Evolutionary conservation across 495 filamentous ascomycete species (phyloP).

Genomic region (Annulohypoxylon nitens): DNA sequence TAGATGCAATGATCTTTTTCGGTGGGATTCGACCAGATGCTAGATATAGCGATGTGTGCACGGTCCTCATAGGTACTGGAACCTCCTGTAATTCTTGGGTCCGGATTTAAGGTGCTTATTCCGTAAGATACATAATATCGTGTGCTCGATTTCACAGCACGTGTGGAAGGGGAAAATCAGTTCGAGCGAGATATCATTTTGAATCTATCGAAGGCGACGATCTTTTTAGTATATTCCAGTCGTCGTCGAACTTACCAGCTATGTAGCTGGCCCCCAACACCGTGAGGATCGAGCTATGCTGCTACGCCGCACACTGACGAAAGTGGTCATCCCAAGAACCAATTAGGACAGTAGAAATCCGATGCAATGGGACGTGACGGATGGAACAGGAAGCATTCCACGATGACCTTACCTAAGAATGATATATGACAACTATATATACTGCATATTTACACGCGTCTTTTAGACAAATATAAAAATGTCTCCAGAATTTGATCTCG

Average conservation of each 20-base stretch:
- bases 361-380: conserved; percentile 12
- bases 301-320: conserved; percentile 23
- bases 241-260: not conserved
- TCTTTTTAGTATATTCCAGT: conserved; percentile 5
- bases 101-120: conserved; percentile 8
- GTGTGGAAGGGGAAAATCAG: conserved; percentile 11
- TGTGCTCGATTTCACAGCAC: conserved; percentile 12
- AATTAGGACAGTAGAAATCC: conserved; percentile 15
- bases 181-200: conserved; percentile 19
- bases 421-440: conserved; percentile 1
- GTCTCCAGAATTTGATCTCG: not conserved
- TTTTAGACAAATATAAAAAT: not conserved
- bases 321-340: conserved; percentile 21
- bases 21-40: conserved; percentile 9
- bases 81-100: not conserved
- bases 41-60: not conserved
- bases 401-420: not conserved
- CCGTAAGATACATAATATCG: conserved; percentile 5
- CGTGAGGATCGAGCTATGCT: conserved; percentile 18
- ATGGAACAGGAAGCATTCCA: conserved; percentile 4
- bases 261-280: not conserved
- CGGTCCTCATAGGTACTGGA: conserved; percentile 4
- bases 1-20: conserved; percentile 36
- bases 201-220: conserved; percentile 23
- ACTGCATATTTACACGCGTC: not conserved